phyloP scores from a whole-genome alignment of 129 eudicot genomes.

The Ambrosia trifida region DNA sequence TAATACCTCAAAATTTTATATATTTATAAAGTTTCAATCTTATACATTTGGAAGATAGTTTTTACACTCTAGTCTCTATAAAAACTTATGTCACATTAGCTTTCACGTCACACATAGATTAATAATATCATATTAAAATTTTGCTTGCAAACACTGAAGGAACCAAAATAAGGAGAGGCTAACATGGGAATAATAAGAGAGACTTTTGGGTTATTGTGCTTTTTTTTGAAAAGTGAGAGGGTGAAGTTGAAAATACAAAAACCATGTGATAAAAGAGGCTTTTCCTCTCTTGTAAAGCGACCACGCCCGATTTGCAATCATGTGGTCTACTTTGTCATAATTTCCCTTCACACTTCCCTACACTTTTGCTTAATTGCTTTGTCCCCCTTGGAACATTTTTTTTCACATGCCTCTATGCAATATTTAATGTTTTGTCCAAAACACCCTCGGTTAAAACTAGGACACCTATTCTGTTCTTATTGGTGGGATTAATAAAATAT shows the following conservation, averaged over 20 bases:
- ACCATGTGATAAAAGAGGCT: slow-evolving; percentile 79
- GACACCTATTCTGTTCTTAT: slow-evolving; percentile 17
- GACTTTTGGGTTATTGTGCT: slow-evolving; percentile 38
- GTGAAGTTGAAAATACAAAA: slow-evolving; percentile 38
- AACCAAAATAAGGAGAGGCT: not conserved
- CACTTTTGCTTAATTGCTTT: slow-evolving; percentile 35
- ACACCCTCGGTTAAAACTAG: slow-evolving; percentile 3
- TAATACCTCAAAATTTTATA: not conserved
- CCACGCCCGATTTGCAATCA: slow-evolving; percentile 95
- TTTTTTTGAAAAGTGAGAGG: slow-evolving; percentile 37
- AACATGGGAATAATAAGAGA: slow-evolving; percentile 32
- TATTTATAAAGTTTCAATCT: not conserved
- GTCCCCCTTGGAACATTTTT: slow-evolving; percentile 27
- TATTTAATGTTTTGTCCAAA: slow-evolving; percentile 7
- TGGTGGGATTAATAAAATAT: slow-evolving; percentile 9
- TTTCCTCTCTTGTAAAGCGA: slow-evolving; percentile 60
- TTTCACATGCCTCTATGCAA: slow-evolving; percentile 19
- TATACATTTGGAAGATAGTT: not conserved
- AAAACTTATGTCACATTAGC: slow-evolving; percentile 20
- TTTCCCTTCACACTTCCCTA: slow-evolving; percentile 44
- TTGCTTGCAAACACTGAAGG: slow-evolving; percentile 19
- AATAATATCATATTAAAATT: slow-evolving; percentile 9
- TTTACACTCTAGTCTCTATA: not conserved
- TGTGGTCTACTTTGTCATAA: slow-evolving; percentile 75
- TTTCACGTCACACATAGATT: slow-evolving; percentile 18